Conservation (phyloP, 108 stramenopile genomes). For the Pseudonitzschia pungens region DNA sequence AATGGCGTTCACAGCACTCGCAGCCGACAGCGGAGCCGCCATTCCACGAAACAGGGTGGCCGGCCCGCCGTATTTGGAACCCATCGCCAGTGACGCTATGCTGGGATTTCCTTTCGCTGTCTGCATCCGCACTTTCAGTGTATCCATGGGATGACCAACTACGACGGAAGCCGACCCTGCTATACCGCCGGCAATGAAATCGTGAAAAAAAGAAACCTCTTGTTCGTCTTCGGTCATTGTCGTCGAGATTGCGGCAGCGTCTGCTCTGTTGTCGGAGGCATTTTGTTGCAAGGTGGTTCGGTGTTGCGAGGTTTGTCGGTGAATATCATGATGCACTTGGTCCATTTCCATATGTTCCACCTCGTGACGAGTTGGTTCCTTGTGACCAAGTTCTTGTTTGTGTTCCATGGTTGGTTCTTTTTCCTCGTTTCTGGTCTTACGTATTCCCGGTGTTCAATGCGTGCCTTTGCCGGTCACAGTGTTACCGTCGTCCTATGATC, state of each 20-base stretch:
- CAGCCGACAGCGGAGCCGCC: constrained; percentile 76
- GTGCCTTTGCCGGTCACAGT: too few relatives aligned
- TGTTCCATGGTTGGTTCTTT: constrained; percentile 29
- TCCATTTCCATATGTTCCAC: constrained; percentile 9
- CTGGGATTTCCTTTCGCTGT: constrained; percentile 17
- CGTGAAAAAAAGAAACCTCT: constrained; percentile 71
- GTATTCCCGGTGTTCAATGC: too few relatives aligned
- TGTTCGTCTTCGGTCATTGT: constrained; percentile 22
- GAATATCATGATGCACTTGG: neutral
- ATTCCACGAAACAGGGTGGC: constrained; percentile 86
- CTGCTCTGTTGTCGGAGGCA: neutral
- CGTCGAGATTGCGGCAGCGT: neutral
- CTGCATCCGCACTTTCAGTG: constrained; percentile 71
- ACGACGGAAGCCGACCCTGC: constrained; percentile 83
- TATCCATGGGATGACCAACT: constrained; percentile 94
- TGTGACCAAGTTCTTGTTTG: constrained; percentile 36
- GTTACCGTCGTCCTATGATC: neutral
- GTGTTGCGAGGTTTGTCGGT: neutral
- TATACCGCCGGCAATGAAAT: constrained; percentile 81
- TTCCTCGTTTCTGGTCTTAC: neutral
- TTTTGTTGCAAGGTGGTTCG: neutral
- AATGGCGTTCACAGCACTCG: constrained; percentile 84
- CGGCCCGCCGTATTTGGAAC: constrained; percentile 45
- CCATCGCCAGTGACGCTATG: constrained; percentile 12
- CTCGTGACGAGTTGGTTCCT: constrained; percentile 11